These are phyloP conservation scores for Xylaria palmicola DNA, from an alignment of 495 filamentous ascomycete genomes.

Conservation along the genomic window DNA sequence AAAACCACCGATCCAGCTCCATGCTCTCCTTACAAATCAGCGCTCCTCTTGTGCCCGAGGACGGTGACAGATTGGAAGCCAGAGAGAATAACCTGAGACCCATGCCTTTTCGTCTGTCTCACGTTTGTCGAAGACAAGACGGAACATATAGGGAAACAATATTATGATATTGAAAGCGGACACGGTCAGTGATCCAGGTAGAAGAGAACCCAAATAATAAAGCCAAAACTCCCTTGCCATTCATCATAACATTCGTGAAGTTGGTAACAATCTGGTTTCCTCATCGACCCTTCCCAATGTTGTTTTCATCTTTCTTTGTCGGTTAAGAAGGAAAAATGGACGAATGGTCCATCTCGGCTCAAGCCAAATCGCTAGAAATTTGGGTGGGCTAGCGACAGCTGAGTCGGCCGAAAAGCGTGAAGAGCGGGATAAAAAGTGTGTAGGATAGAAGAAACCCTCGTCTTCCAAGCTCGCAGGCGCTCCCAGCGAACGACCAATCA, in stretches of 20 bases:
- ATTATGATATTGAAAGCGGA: neutral
- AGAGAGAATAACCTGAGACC: neutral
- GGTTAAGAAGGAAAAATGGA: slow-evolving; percentile 1
- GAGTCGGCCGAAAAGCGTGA: neutral
- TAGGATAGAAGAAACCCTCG: neutral
- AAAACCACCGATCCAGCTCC: neutral
- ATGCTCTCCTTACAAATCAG: too few relatives aligned
- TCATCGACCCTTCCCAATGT: slow-evolving; percentile 6
- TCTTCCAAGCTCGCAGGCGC: slow-evolving; percentile 9
- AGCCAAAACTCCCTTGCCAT: neutral
- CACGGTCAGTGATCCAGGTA: neutral
- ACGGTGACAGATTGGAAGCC: neutral
- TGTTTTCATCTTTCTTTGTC: neutral
- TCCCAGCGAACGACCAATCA: slow-evolving; percentile 13
- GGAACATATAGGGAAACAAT: neutral
- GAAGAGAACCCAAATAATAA: too few relatives aligned
- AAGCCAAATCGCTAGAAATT: neutral
- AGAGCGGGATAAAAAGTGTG: neutral
- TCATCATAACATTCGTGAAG: slow-evolving; percentile 1
- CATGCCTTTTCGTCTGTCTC: neutral
- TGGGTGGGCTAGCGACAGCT: neutral
- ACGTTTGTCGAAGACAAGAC: neutral
- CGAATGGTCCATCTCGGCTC: neutral
- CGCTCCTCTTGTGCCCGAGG: too few relatives aligned
- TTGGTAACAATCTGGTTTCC: slow-evolving; percentile 14